Evolutionary conservation across 441 rosid species (phyloP).

Genomic region (Rhodomyrtus psidioides): DNA sequence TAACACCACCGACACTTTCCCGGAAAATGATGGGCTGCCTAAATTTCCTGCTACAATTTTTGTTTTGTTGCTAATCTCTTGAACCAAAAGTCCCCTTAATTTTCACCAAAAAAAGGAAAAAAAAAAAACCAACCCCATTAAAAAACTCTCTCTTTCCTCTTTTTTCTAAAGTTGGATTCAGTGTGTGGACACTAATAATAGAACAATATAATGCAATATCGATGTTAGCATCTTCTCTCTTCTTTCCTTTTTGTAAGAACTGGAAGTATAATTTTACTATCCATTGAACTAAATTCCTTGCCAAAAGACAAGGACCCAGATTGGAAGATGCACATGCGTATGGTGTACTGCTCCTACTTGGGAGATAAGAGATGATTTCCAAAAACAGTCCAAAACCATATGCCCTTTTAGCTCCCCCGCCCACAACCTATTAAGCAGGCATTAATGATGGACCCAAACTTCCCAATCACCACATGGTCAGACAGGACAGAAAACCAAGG

Average conservation of each 20-base stretch:
- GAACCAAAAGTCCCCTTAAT: not conserved
- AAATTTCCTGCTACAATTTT: not conserved
- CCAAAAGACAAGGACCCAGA: not conserved
- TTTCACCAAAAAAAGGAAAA: not conserved
- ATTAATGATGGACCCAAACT: not conserved
- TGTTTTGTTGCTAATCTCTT: not conserved
- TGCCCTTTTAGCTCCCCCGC: not conserved
- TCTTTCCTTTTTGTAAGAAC: not conserved
- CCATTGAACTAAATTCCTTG: not conserved
- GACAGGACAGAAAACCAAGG: not conserved
- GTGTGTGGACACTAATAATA: not conserved
- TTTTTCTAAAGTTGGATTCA: not conserved
- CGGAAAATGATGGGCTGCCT: not conserved
- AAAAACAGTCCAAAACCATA: not conserved
- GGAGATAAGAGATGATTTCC: not conserved
- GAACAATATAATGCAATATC: not conserved
- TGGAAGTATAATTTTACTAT: not conserved
- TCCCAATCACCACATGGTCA: not conserved
- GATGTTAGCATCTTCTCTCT: not conserved
- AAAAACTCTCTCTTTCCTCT: not conserved
- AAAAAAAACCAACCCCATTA: not conserved
- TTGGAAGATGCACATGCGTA: not conserved
- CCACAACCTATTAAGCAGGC: not conserved
- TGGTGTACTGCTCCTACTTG: not conserved
- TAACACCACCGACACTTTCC: not conserved